Evolutionary conservation across 1,284 basidiomycete species (phyloP), one percentile per base, ranked within the genome.

Genomic region (Malassezia japonica): DNA sequence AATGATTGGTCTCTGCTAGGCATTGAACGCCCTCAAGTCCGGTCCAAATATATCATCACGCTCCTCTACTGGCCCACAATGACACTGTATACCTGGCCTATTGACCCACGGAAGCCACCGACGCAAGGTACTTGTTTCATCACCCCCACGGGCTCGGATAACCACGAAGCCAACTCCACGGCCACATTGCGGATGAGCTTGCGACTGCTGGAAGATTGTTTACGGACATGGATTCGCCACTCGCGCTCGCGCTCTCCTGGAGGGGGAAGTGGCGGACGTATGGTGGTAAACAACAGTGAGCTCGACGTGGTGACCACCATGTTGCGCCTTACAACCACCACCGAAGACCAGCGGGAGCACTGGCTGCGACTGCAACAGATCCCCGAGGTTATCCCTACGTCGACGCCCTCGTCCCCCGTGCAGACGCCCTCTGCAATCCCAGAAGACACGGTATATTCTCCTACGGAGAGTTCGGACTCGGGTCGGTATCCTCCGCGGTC

Each of bases 61-160:
- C 25, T 54, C 4, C 20, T 54, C 23, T 41, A 48, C 24, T 41
- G 33, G 41, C 51, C 46, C 9, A 24, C 27, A 4, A 34, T 33
- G 29, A 54, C 39, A 9, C 25, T 54, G 15, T 54, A 44, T 28
- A 23, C 51, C 6, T 54, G 51, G 51, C 51, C 51, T 4, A 23
- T 54, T 15, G 46, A 54, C 28, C 46, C 51, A 6, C 38, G 36
- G 5, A 29, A 35, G 15, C 35, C 46, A 6, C 25, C 23, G 16
- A 24, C 23, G 6, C 39, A 46, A 31, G 39, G 46, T 9, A 32
- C 10, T 5, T 54, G 51, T 28, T 54, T 33, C 31, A 36, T 48
- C 6, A 54, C 51, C 4, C 40, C 33, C 0, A 31, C 32, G 4
- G 37, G 15, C 4, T 7, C 13, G 5, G 16, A 31, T 1, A 24